Evolutionary conservation across 192 early-diverging fungal genomes (phyloP).

Genomic region (Physocladia obscura): DNA sequence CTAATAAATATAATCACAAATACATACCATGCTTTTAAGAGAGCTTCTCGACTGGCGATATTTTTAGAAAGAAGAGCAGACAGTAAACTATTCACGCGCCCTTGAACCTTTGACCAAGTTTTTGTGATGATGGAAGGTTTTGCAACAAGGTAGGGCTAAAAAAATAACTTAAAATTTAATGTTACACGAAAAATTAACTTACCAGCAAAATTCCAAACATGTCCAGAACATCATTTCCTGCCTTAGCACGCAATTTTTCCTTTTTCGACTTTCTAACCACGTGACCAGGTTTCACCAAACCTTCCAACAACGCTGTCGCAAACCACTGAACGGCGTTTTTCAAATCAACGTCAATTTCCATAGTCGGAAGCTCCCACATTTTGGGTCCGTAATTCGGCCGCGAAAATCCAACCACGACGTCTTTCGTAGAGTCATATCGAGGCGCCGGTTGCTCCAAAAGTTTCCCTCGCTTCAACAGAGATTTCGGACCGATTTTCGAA

Average conservation of each 20-base stretch:
- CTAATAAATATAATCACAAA: constrained; percentile 31
- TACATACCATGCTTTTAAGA: constrained; percentile 42
- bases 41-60: constrained; percentile 21
- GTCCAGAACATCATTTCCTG: background rate
- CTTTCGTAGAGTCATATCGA: constrained; percentile 51
- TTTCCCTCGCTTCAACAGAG: constrained; percentile 71
- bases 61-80: constrained; percentile 27
- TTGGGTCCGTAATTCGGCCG: constrained; percentile 52
- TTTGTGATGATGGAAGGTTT: constrained; percentile 50
- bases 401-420: constrained; percentile 43
- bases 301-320: constrained; percentile 53
- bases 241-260: constrained; percentile 4
- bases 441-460: constrained; percentile 76
- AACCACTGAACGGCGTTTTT: constrained; percentile 39
- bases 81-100: constrained; percentile 38
- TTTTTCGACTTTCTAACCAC: constrained; percentile 6
- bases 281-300: constrained; percentile 31
- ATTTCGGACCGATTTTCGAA: constrained; percentile 65
- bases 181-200: background rate
- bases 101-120: constrained; percentile 42
- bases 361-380: constrained; percentile 52
- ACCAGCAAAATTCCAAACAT: constrained; percentile 29
- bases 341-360: constrained; percentile 39
- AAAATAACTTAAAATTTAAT: background rate
- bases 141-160: constrained; percentile 37